Evolutionary conservation across 768 basidiomycete species (phyloP).

Genomic region (Podaxis sp.): DNA sequence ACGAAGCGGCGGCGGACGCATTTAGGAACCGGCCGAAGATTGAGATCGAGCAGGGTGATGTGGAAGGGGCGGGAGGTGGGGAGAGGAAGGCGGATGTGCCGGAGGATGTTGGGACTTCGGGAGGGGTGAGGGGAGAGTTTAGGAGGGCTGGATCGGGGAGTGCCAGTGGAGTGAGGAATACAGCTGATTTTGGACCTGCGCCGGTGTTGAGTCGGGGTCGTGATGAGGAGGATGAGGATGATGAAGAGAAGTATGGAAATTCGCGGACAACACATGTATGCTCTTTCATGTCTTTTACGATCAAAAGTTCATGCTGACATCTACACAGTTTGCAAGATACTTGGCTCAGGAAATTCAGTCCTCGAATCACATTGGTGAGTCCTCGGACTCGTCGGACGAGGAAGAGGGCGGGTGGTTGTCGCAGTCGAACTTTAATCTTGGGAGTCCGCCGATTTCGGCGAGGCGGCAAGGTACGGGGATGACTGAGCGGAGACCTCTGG

Average conservation of each 20-base stretch:
- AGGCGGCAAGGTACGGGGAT: constrained; percentile 28
- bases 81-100: constrained; percentile 14
- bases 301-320: constrained; percentile 7
- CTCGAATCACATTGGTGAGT: constrained; percentile 55
- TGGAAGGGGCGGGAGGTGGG: not conserved
- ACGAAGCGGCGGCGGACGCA: not conserved
- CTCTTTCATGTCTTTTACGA: constrained; percentile 18
- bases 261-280: constrained; percentile 43
- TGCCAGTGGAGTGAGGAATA: constrained; percentile 29
- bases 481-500: constrained; percentile 43
- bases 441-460: constrained; percentile 47
- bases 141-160: constrained; percentile 12
- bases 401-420: constrained; percentile 81
- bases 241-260: constrained; percentile 37
- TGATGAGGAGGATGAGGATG: constrained; percentile 35
- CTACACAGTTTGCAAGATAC: constrained; percentile 73
- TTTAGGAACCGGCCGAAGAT: not conserved
- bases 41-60: constrained; percentile 12
- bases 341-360: constrained; percentile 72
- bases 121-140: constrained; percentile 16
- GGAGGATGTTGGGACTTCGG: constrained; percentile 8
- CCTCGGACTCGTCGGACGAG: constrained; percentile 34
- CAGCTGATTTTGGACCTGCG: constrained; percentile 29
- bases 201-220: constrained; percentile 31
- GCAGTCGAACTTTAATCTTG: constrained; percentile 69